Evolutionary conservation across 495 filamentous ascomycete species (phyloP), one percentile per base, ranked within the genome.

Genomic region (Friedmanniomyces simplex): DNA sequence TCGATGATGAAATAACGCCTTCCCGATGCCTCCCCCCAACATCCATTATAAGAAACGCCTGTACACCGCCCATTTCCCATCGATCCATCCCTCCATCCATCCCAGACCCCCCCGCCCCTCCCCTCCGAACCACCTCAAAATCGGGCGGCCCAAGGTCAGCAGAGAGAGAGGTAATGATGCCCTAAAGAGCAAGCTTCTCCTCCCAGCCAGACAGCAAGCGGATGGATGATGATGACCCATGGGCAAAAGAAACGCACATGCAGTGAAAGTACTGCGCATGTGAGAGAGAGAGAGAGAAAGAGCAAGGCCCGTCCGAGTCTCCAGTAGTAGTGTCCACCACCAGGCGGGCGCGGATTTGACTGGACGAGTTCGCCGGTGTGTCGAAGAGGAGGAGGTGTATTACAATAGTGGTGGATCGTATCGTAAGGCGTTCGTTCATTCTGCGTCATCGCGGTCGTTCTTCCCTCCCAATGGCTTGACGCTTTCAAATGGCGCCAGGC

Each of bases 381-480:
- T n/a, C n/a, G n/a, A n/a, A n/a, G n/a, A n/a, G n/a, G n/a, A n/a
- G n/a, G n/a, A 7, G 16, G 56, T 18, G 49, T 45, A 59, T 59
- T 59, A 59, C 36, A 54, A 32, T n/a, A n/a, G n/a, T n/a, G n/a
- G n/a, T n/a, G n/a, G n/a, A n/a, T 46, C 14, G 11, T 16, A 10
- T 60, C 58, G 36, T 60, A 28, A 32, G 39, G 42, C n/a, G n/a
- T n/a, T n/a, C n/a, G n/a, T 25, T 60, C 58, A 49, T 47, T 46
- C 30, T 52, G 52, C 3, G 3, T 60, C 58, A 34, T 60, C 45
- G 25, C 51, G 58, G 52, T 60, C 57, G 57, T 60, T 24, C 28
- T 24, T 34, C 26, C 21, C 20, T 50, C 48, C 48, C 34, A 37
- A 37, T 37, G 16, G 8, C 16, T 37, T n/a, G n/a, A n/a, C n/a